A percentile compares a stretch with the other conserved stretches of the same genome.
These are phyloP conservation scores for Candida railenensis DNA, from an alignment of 805 yeast species.

Conservation along the genomic window DNA sequence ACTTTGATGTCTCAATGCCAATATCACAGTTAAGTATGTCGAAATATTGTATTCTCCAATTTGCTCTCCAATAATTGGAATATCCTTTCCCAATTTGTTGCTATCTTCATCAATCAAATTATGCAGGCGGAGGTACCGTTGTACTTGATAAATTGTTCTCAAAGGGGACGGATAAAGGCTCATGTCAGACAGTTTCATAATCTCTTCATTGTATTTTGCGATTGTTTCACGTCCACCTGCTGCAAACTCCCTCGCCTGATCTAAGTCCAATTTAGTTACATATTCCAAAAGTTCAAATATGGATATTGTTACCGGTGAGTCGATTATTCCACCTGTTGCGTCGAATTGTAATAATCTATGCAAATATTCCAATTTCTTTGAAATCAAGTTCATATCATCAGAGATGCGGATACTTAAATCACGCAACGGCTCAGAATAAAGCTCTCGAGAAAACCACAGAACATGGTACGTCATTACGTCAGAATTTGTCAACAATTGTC, in stretches of 20 bases:
- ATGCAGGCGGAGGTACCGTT: not conserved
- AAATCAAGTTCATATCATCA: constrained; percentile 34
- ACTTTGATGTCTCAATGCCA: constrained; percentile 50
- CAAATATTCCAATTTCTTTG: constrained; percentile 43
- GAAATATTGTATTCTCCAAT: constrained; percentile 10
- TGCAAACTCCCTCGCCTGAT: not conserved
- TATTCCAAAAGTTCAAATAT: constrained; percentile 31
- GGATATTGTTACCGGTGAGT: constrained; percentile 31
- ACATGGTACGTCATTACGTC: constrained; percentile 37
- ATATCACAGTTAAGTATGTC: constrained; percentile 40
- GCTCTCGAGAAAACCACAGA: constrained; percentile 32
- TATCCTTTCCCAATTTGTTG: not conserved
- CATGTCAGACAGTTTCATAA: not conserved
- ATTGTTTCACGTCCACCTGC: not conserved
- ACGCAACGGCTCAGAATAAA: constrained; percentile 34
- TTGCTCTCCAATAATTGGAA: not conserved
- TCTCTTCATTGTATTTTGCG: not conserved
- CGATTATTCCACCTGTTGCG: constrained; percentile 27
- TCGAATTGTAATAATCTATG: constrained; percentile 47
- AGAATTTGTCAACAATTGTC: constrained; percentile 31
- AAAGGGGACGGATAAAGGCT: not conserved
- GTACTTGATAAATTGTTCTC: not conserved
- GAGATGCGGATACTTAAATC: constrained; percentile 41
- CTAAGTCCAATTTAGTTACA: constrained; percentile 10
- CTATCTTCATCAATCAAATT: not conserved